Percentiles rank a stretch among this genome's conserved stretches.
Evolutionary conservation across 2,329 filamentous ascomycete species (phyloP).

Genomic region (Chlorencoelia australis): DNA sequence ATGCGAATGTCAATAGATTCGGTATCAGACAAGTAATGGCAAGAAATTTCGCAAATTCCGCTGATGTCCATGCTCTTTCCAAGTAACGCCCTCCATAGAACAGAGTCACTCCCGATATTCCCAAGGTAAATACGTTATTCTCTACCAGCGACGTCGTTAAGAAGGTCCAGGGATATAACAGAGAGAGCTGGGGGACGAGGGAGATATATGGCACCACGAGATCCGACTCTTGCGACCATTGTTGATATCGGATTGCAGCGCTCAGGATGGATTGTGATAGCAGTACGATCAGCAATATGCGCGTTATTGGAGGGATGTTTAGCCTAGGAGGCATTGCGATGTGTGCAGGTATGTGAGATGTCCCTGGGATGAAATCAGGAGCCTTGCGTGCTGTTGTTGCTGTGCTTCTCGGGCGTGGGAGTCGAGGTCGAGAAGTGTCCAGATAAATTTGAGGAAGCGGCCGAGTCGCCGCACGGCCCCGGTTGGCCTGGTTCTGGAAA

Average conservation of each 20-base stretch:
- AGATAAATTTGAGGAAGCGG: not conserved
- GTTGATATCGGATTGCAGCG: constrained; percentile 63
- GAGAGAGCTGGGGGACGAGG: constrained; percentile 71
- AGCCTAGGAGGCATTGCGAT: constrained; percentile 67
- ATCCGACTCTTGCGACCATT: constrained; percentile 52
- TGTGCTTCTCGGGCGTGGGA: constrained; percentile 10
- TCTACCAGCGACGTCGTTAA: constrained; percentile 80
- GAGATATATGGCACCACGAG: constrained; percentile 75
- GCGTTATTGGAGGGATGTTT: constrained; percentile 87
- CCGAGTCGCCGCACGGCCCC: not conserved
- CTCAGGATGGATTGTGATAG: constrained; percentile 73
- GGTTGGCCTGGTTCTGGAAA: not conserved
- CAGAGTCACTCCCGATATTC: constrained; percentile 66
- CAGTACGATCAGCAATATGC: constrained; percentile 66
- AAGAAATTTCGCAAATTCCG: constrained; percentile 86
- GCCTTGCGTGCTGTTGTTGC: not conserved
- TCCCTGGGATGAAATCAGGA: not conserved
- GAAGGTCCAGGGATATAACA: constrained; percentile 91
- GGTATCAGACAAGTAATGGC: constrained; percentile 68
- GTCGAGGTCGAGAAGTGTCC: not conserved
- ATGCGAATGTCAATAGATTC: constrained; percentile 63
- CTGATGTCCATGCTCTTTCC: constrained; percentile 89
- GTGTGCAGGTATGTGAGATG: not conserved
- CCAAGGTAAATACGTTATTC: constrained; percentile 80
- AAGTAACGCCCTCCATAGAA: constrained; percentile 93